These are phyloP conservation scores for Carex pumila DNA, from an alignment of 176 grass and related monocot species.

Conservation along the genomic window DNA sequence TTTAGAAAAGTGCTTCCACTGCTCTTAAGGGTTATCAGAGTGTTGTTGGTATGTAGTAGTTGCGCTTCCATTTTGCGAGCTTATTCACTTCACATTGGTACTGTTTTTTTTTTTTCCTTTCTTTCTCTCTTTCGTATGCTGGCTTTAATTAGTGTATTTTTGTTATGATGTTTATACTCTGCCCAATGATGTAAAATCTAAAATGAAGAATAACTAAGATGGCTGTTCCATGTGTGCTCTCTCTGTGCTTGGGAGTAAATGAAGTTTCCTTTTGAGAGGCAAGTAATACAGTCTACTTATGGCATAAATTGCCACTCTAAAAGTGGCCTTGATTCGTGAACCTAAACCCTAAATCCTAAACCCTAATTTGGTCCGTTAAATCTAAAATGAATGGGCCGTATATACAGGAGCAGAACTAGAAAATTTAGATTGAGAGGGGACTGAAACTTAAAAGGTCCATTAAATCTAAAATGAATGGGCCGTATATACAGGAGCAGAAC, in stretches of 20 bases:
- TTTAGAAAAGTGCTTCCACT: background rate
- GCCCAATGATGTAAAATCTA: background rate
- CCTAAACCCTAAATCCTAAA: no score
- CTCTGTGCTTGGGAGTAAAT: background rate
- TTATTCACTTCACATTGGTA: background rate
- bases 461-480: background rate
- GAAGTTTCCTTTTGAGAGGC: background rate
- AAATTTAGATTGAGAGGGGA: no score
- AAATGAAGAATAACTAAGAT: no score
- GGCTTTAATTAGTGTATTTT: background rate
- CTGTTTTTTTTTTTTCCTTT: background rate
- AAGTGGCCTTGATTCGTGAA: background rate
- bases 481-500: background rate
- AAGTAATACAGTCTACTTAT: background rate
- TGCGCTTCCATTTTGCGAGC: background rate
- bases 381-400: background rate
- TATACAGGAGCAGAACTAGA: no score
- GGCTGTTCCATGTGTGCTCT: background rate
- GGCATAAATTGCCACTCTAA: background rate
- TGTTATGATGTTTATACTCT: background rate
- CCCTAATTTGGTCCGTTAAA: background rate
- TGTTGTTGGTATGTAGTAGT: background rate
- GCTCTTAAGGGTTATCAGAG: background rate
- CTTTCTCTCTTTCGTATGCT: background rate
- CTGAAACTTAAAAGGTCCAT: background rate